phyloP scores from a whole-genome alignment of 225 moss, liverwort and hornwort species.

The Bryum argenteum region DNA sequence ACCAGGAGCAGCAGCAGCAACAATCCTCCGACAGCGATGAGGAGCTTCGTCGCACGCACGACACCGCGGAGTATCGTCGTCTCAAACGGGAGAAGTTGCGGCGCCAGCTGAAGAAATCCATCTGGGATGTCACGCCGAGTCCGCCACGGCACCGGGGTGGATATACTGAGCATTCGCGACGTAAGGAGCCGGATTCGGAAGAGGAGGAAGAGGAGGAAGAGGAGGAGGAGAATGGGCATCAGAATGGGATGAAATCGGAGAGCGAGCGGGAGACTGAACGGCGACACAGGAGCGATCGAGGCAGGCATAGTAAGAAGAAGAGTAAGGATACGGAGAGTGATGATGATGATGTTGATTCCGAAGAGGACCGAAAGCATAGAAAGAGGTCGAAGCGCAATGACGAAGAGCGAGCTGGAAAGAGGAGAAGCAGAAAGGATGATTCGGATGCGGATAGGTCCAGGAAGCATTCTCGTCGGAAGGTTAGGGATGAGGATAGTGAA shows the following conservation, averaged over 20 bases:
- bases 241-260: slow-evolving; percentile 7
- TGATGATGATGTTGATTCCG: slow-evolving; percentile 13
- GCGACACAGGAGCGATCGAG: slow-evolving; percentile 19
- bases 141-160: slow-evolving; percentile 38
- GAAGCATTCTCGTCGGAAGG: slow-evolving; percentile 1
- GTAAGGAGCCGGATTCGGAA: slow-evolving; percentile 3
- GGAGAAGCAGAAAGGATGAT: too few species aligned
- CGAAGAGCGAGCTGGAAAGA: too few species aligned
- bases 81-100: slow-evolving; percentile 58
- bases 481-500: slow-evolving; percentile 33
- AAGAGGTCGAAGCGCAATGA: slow-evolving; percentile 26
- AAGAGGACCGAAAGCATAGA: slow-evolving; percentile 26
- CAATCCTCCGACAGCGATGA: slow-evolving; percentile 47
- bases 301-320: slow-evolving; percentile 26
- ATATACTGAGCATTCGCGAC: slow-evolving; percentile 11
- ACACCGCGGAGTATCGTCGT: slow-evolving; percentile 50
- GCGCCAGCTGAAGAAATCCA: slow-evolving; percentile 36
- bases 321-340: slow-evolving; percentile 18
- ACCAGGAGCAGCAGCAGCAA: slow-evolving; percentile 15
- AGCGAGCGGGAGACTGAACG: slow-evolving; percentile 24
- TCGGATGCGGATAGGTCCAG: too few species aligned
- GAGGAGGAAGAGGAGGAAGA: slow-evolving; percentile 1
- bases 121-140: slow-evolving; percentile 57
- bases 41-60: slow-evolving; percentile 40
- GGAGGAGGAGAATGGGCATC: slow-evolving; percentile 2